Percentiles rank a stretch among this genome's conserved stretches.
phyloP scores from a whole-genome alignment of 1,284 basidiomycete species.

The Filobasidium uniguttulatum region DNA sequence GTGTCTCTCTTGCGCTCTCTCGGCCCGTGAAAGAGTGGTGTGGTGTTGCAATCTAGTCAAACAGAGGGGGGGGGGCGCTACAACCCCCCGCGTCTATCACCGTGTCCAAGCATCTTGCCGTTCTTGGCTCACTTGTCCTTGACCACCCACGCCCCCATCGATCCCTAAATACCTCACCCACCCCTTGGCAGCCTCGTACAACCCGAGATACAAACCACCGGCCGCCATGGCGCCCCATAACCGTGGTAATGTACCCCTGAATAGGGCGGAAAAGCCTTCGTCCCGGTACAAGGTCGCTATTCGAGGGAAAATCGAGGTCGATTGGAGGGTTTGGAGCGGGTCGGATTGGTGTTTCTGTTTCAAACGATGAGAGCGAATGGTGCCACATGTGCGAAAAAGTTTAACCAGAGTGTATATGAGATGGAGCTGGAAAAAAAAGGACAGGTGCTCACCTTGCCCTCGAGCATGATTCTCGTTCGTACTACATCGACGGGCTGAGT shows the following conservation, averaged over 20 bases:
- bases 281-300: not conserved
- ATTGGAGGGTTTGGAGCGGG: not conserved
- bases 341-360: not conserved
- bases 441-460: slow-evolving; percentile 50
- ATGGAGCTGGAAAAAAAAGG: not conserved
- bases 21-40: too few species aligned
- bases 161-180: not conserved
- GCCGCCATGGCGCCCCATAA: not conserved
- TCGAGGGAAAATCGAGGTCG: not conserved
- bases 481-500: slow-evolving; percentile 95
- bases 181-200: not conserved
- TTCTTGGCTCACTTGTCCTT: too few species aligned
- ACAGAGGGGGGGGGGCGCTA: too few species aligned
- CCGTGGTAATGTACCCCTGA: not conserved
- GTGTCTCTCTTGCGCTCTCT: too few species aligned
- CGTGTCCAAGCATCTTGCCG: too few species aligned
- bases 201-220: not conserved
- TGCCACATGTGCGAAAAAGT: too few species aligned
- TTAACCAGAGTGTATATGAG: not conserved
- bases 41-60: too few species aligned
- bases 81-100: too few species aligned
- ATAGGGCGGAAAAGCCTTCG: not conserved
- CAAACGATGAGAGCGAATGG: too few species aligned
- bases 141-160: too few species aligned
- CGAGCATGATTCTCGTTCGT: slow-evolving; percentile 95